Percentiles rank a stretch among this genome's conserved stretches.
Evolutionary conservation across 768 basidiomycete species (phyloP).

Genomic region (Hygrocybe coccinea): DNA sequence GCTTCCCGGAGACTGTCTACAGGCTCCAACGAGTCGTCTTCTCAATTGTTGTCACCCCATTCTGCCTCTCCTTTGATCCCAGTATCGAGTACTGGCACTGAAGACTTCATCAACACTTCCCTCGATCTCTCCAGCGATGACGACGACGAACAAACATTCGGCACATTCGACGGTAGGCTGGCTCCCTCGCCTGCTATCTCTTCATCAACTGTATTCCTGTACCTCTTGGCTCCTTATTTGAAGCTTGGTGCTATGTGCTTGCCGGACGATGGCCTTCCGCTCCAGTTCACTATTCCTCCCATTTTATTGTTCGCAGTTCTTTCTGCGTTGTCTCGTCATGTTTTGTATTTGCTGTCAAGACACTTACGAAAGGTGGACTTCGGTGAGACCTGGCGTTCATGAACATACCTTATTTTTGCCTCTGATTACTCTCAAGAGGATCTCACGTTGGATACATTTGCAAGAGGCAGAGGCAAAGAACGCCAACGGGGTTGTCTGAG

Average conservation of each 20-base stretch:
- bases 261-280: constrained; percentile 43
- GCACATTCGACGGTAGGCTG: constrained; percentile 40
- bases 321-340: constrained; percentile 57
- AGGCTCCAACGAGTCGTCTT: constrained; percentile 6
- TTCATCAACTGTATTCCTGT: constrained; percentile 56
- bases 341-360: constrained; percentile 75
- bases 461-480: constrained; percentile 51
- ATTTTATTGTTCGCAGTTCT: constrained; percentile 52
- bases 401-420: neutral
- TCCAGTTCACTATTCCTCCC: constrained; percentile 46
- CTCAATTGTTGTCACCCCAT: constrained; percentile 28
- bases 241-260: constrained; percentile 66
- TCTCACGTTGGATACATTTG: constrained; percentile 57
- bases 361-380: constrained; percentile 62
- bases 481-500: constrained; percentile 42
- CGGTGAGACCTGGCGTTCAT: neutral
- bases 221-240: constrained; percentile 64
- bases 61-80: constrained; percentile 54
- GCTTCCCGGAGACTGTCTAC: neutral
- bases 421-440: constrained; percentile 39
- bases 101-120: constrained; percentile 33
- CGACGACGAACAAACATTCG: constrained; percentile 46
- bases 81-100: constrained; percentile 46
- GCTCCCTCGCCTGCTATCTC: constrained; percentile 48
- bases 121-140: constrained; percentile 39